Percentiles rank a stretch among this genome's conserved stretches.
Evolutionary conservation across 192 early-diverging fungal species (phyloP).

Genomic region (Backusella parvicylindrica): DNA sequence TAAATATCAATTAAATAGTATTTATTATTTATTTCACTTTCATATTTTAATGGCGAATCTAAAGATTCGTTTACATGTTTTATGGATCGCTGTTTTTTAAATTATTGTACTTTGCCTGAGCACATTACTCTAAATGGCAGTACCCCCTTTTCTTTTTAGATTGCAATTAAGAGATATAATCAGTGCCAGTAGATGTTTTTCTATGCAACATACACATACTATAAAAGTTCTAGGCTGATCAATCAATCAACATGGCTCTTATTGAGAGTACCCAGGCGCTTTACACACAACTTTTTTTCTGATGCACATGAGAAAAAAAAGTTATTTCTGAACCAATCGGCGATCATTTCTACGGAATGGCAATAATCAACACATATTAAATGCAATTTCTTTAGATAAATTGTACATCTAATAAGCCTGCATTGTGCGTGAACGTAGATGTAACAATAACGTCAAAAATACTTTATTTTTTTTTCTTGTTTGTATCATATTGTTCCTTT

Average conservation of each 20-base stretch:
- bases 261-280: background rate
- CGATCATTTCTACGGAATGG: background rate
- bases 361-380: background rate
- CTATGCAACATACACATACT: background rate
- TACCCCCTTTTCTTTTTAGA: background rate
- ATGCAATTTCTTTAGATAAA: conserved; percentile 2
- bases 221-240: background rate
- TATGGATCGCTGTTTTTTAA: background rate
- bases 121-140: background rate
- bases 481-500: background rate
- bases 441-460: background rate
- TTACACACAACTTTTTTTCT: background rate
- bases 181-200: background rate
- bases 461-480: background rate
- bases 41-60: background rate
- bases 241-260: background rate
- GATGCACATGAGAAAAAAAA: background rate
- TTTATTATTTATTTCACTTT: background rate
- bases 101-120: background rate
- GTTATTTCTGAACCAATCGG: background rate
- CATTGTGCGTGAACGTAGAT: background rate
- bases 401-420: background rate
- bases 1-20: background rate
- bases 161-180: background rate
- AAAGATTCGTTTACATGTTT: background rate